Percentiles rank a stretch among this genome's conserved stretches.
These are phyloP conservation scores for Mallotus japonicus DNA, from an alignment of 441 rosid species.

Conservation along the genomic window DNA sequence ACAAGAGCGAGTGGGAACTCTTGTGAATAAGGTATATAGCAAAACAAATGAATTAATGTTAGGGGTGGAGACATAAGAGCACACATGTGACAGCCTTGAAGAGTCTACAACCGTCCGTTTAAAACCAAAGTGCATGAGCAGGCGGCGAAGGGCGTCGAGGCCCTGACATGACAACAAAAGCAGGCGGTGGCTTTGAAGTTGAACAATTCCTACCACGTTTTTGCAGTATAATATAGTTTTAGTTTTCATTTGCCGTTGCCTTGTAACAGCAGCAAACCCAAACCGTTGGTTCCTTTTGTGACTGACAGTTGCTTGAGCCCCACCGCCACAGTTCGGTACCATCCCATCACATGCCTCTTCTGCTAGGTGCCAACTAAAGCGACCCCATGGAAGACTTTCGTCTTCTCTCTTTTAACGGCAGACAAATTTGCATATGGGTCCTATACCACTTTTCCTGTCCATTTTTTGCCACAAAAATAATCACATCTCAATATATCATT, in stretches of 20 bases:
- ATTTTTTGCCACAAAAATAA: background rate
- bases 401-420: background rate
- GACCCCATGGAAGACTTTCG: background rate
- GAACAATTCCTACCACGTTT: background rate
- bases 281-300: background rate
- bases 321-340: constrained; percentile 17
- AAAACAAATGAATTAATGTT: too few relatives aligned
- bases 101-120: too few relatives aligned
- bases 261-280: background rate
- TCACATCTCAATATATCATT: too few relatives aligned
- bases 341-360: constrained; percentile 2
- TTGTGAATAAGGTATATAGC: too few relatives aligned
- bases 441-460: background rate
- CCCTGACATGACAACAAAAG: background rate
- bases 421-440: background rate
- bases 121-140: too few relatives aligned
- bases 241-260: background rate
- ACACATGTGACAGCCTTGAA: too few relatives aligned
- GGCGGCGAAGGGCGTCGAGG: too few relatives aligned
- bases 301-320: constrained; percentile 24
- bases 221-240: too few relatives aligned
- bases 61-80: too few relatives aligned
- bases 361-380: too few relatives aligned
- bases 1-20: too few relatives aligned
- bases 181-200: background rate